A percentile compares a stretch with the other conserved stretches of the same genome.
phyloP scores from a whole-genome alignment of 1,284 basidiomycete genomes.

The Rugosomyces carneus region DNA sequence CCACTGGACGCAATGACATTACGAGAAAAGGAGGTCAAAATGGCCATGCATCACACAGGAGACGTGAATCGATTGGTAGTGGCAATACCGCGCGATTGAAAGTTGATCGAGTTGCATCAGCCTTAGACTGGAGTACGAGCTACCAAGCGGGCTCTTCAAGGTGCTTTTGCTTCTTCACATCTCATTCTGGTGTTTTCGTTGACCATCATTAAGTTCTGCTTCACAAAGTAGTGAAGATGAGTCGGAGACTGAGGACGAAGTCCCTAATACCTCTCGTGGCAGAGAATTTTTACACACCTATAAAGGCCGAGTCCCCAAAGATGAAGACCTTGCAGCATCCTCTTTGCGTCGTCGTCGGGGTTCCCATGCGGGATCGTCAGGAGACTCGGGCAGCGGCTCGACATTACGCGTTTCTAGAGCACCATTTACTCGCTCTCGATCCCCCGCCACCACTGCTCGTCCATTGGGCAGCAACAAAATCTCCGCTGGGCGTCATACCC shows the following conservation, averaged over 20 bases:
- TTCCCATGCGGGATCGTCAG: constrained; percentile 28
- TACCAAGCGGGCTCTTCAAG: constrained; percentile 77
- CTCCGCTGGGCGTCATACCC: constrained; percentile 23
- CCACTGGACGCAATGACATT: constrained; percentile 37
- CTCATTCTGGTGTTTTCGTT: constrained; percentile 5
- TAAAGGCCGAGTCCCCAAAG: constrained; percentile 2
- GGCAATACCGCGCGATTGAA: constrained; percentile 17
- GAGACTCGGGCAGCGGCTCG: constrained; percentile 25
- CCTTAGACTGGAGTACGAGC: constrained; percentile 73
- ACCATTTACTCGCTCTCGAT: constrained; percentile 54
- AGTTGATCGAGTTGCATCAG: constrained; percentile 16
- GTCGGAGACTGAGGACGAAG: constrained; percentile 42
- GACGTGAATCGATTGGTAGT: constrained; percentile 29
- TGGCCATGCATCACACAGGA: constrained; percentile 28
- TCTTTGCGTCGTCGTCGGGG: constrained; percentile 26
- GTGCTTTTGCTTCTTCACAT: constrained; percentile 27
- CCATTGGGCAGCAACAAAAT: constrained; percentile 26
- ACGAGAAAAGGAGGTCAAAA: constrained; percentile 31
- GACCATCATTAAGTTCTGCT: constrained; percentile 33
- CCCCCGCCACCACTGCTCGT: constrained; percentile 36
- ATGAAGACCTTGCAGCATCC: constrained; percentile 11
- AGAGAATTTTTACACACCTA: constrained; percentile 25
- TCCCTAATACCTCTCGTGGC: constrained; percentile 32
- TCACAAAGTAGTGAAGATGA: constrained; percentile 43
- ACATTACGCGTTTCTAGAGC: constrained; percentile 18